Percentiles rank a stretch among this genome's conserved stretches.
phyloP scores from a whole-genome alignment of 768 basidiomycete genomes.

The Trametes elegans region DNA sequence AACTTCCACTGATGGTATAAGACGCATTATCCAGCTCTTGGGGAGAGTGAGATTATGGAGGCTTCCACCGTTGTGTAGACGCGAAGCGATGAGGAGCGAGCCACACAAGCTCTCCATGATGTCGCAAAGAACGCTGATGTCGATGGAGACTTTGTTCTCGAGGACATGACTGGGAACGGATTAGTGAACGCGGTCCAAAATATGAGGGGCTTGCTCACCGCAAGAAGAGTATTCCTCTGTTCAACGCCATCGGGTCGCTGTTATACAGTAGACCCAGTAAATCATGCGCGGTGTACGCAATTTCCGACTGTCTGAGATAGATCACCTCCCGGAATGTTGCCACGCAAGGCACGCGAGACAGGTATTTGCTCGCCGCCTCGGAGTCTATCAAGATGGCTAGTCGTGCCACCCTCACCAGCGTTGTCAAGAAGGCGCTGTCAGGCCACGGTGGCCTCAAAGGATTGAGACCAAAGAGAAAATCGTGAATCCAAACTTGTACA shows the following conservation, averaged over 20 bases:
- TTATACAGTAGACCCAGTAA: slow-evolving; percentile 6
- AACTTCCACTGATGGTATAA: not conserved
- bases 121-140: slow-evolving; percentile 50
- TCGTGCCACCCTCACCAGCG: slow-evolving; percentile 35
- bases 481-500: slow-evolving; percentile 46
- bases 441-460: slow-evolving; percentile 22
- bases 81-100: slow-evolving; percentile 37
- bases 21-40: slow-evolving; percentile 41
- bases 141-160: slow-evolving; percentile 35
- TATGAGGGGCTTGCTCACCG: not conserved
- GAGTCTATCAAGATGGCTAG: slow-evolving; percentile 41
- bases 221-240: slow-evolving; percentile 39
- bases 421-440: slow-evolving; percentile 37
- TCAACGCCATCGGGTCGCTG: slow-evolving; percentile 5
- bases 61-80: slow-evolving; percentile 18
- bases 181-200: not conserved
- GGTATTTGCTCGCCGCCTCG: slow-evolving; percentile 32
- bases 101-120: slow-evolving; percentile 48
- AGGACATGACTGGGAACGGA: slow-evolving; percentile 42
- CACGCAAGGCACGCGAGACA: slow-evolving; percentile 35
- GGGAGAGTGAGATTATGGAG: slow-evolving; percentile 53
- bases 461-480: slow-evolving; percentile 32
- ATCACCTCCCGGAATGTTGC: not conserved
- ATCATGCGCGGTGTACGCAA: slow-evolving; percentile 17
- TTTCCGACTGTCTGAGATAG: slow-evolving; percentile 15